Percentiles rank a stretch among this genome's conserved stretches.
Evolutionary conservation across 2,329 filamentous ascomycete genomes (phyloP).

Genomic region (Orbilia brochopaga): DNA sequence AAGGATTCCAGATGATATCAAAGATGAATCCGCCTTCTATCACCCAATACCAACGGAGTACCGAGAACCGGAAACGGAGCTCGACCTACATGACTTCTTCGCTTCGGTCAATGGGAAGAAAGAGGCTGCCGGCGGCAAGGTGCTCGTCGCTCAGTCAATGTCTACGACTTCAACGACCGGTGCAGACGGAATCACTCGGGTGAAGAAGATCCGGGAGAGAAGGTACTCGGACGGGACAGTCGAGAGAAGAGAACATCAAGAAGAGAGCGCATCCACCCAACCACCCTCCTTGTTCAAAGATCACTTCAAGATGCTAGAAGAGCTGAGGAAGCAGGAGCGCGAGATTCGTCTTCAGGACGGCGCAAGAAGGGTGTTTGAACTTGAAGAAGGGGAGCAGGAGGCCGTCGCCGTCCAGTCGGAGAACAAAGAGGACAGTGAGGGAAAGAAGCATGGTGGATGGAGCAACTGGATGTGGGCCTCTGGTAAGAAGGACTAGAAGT

Average conservation of each 20-base stretch:
- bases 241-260: slow-evolving; percentile 34
- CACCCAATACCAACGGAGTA: not conserved
- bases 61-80: slow-evolving; percentile 30
- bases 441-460: slow-evolving; percentile 27
- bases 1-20: not conserved
- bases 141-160: slow-evolving; percentile 18
- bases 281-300: not conserved
- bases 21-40: not conserved
- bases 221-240: slow-evolving; percentile 40
- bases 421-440: slow-evolving; percentile 9
- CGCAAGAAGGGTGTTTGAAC: slow-evolving; percentile 14
- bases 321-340: slow-evolving; percentile 3
- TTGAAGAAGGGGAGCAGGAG: slow-evolving; percentile 3
- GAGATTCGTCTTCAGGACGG: not conserved
- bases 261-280: slow-evolving; percentile 4
- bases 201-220: slow-evolving; percentile 30
- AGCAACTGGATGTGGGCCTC: slow-evolving; percentile 45
- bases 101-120: slow-evolving; percentile 5
- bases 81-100: slow-evolving; percentile 38
- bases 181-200: slow-evolving; percentile 23
- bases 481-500: slow-evolving; percentile 29
- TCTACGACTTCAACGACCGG: slow-evolving; percentile 24
- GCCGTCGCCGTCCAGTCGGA: slow-evolving; percentile 1
- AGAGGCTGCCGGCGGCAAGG: not conserved
- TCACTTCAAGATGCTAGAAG: slow-evolving; percentile 2